phyloP scores from a whole-genome alignment of 2,329 filamentous ascomycete species.

The Cytospora schulzeri region DNA sequence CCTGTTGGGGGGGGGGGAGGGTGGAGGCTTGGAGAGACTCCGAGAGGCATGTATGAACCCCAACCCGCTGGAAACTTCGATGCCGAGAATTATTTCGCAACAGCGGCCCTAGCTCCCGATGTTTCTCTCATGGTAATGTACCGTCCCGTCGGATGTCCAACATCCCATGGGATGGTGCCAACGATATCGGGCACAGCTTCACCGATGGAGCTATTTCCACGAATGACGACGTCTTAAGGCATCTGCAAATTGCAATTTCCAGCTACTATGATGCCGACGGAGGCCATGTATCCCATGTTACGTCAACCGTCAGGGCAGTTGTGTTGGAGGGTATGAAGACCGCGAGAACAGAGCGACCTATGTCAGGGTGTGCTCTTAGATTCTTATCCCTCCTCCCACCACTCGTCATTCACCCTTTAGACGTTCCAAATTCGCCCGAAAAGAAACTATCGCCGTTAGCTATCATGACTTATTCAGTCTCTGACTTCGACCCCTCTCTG shows the following conservation, averaged over 20 bases:
- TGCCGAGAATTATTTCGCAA: neutral
- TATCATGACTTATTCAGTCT: constrained; percentile 28
- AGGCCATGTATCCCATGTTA: neutral
- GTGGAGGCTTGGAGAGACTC: too few relatives aligned
- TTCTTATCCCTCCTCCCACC: too few relatives aligned
- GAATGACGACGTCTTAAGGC: constrained; percentile 13
- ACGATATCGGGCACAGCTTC: constrained; percentile 19
- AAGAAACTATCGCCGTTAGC: neutral
- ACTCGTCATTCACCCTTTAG: too few relatives aligned
- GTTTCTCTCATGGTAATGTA: neutral
- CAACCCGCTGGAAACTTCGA: too few relatives aligned
- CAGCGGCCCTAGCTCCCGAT: constrained; percentile 21
- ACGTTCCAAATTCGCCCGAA: too few relatives aligned
- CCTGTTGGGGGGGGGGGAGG: neutral
- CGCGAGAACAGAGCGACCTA: neutral
- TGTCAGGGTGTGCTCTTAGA: neutral
- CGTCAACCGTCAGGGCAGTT: neutral
- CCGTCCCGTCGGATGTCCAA: constrained; percentile 22
- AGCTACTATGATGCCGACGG: too few relatives aligned
- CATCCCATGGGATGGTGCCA: too few relatives aligned
- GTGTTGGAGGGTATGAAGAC: neutral
- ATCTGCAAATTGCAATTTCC: neutral
- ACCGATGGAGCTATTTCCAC: constrained; percentile 22
- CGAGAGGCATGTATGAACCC: neutral
- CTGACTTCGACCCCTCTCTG: constrained; percentile 34